Conservation (phyloP, 2,329 filamentous ascomycete genomes). For the Endothia cerciana region DNA sequence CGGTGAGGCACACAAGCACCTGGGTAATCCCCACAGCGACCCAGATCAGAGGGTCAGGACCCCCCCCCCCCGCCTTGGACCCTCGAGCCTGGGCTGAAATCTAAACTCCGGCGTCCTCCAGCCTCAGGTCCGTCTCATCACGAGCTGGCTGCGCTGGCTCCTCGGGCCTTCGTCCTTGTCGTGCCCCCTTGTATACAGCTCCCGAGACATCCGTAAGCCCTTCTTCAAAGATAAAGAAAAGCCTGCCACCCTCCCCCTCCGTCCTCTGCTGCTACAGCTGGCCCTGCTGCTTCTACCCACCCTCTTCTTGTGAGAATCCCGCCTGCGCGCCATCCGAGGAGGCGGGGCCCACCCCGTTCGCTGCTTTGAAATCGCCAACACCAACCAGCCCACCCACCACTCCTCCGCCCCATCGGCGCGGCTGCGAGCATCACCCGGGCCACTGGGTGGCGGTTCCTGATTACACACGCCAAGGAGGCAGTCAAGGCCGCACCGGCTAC, state of each 20-base stretch:
- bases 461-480: too few relatives aligned
- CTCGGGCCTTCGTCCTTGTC: not conserved
- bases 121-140: slow-evolving; percentile 14
- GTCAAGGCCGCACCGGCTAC: too few relatives aligned
- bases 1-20: too few relatives aligned
- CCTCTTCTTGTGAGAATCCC: not conserved
- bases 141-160: slow-evolving; percentile 9
- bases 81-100: not conserved
- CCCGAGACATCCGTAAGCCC: slow-evolving; percentile 3
- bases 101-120: slow-evolving; percentile 6
- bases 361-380: not conserved
- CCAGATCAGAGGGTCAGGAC: too few relatives aligned
- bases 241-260: not conserved
- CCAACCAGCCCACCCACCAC: too few relatives aligned
- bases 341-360: not conserved
- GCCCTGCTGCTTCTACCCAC: not conserved
- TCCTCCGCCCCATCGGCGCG: not conserved
- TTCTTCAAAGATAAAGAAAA: not conserved
- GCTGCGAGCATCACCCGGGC: not conserved
- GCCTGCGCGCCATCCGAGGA: too few relatives aligned
- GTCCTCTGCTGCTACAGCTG: not conserved
- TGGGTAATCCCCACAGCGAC: too few relatives aligned
- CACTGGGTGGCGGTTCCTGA: too few relatives aligned
- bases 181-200: not conserved
- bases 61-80: too few relatives aligned